A percentile compares a stretch with the other conserved stretches of the same genome.
phyloP scores from a whole-genome alignment of 306 rosid species.

The Castanospermum australe region DNA sequence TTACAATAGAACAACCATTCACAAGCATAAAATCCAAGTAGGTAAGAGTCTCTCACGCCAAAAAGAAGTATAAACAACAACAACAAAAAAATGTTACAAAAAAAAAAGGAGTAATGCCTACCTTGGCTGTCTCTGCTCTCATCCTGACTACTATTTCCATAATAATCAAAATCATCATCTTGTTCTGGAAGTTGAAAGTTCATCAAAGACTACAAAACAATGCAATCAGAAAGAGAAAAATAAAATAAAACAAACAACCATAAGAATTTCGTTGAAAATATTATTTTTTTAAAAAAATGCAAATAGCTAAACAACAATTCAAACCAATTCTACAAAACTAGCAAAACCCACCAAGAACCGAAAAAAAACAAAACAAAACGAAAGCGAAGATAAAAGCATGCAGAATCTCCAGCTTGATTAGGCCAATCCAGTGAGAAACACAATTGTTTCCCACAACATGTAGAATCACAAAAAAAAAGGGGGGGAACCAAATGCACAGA shows the following conservation, averaged over 20 bases:
- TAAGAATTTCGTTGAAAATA: conserved; percentile 2
- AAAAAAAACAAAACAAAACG: not conserved
- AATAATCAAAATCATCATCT: conserved; percentile 88
- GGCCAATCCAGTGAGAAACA: not conserved
- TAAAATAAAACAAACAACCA: not conserved
- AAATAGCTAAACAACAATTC: not conserved
- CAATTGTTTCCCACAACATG: not conserved
- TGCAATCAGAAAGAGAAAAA: conserved; percentile 27
- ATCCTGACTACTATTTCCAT: conserved; percentile 97
- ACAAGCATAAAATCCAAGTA: conserved; percentile 19
- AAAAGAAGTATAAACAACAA: not conserved
- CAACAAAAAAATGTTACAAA: not conserved
- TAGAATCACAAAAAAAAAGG: not conserved
- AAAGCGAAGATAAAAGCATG: not conserved
- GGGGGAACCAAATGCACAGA: conserved; percentile 2
- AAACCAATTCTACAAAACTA: conserved; percentile 17
- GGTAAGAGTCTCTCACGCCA: conserved; percentile 1
- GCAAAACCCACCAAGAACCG: not conserved
- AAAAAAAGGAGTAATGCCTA: conserved; percentile 29
- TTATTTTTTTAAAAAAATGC: not conserved
- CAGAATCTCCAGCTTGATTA: not conserved
- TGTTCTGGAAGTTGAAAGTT: conserved; percentile 90
- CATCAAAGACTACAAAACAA: conserved; percentile 82
- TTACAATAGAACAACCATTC: conserved; percentile 1
- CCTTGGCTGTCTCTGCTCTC: conserved; percentile 98